Percentiles rank a stretch among this genome's conserved stretches.
Evolutionary conservation across 2,329 filamentous ascomycete species (phyloP).

Genomic region (Colletotrichum zoysiae): DNA sequence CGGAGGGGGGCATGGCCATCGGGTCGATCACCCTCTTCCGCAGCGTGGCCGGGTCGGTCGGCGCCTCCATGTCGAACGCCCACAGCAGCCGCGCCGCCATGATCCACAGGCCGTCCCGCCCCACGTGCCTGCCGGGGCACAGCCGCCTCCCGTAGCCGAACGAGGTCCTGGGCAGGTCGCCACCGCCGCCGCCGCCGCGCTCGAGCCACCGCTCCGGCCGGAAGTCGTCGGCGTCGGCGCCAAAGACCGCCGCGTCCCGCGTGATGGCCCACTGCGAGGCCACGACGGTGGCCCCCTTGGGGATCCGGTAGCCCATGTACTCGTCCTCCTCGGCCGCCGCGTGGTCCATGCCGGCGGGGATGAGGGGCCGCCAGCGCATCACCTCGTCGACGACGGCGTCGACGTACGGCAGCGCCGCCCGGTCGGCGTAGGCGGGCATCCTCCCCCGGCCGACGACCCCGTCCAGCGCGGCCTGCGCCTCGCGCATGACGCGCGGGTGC

Average conservation of each 20-base stretch:
- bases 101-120: constrained; percentile 60
- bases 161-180: constrained; percentile 39
- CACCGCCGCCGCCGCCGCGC: constrained; percentile 32
- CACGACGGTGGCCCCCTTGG: constrained; percentile 52
- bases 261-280: constrained; percentile 56
- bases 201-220: constrained; percentile 63
- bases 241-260: constrained; percentile 57
- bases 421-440: constrained; percentile 47
- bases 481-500: constrained; percentile 44
- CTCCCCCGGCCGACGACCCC: constrained; percentile 49
- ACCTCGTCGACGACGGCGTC: constrained; percentile 49
- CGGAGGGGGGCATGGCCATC: not conserved
- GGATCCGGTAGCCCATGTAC: constrained; percentile 47
- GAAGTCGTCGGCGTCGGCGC: constrained; percentile 58
- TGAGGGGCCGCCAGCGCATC: constrained; percentile 49
- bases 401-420: constrained; percentile 47
- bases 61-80: constrained; percentile 58
- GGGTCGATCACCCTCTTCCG: constrained; percentile 10
- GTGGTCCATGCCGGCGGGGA: constrained; percentile 54
- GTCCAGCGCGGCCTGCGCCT: constrained; percentile 57
- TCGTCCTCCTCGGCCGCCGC: constrained; percentile 50
- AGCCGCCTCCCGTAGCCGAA: constrained; percentile 58
- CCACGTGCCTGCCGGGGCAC: constrained; percentile 60
- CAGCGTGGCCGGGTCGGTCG: not conserved
- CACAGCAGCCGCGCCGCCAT: constrained; percentile 60